phyloP scores from a whole-genome alignment of 2,329 filamentous ascomycete genomes.

The Ascocoryne sarcoides region DNA sequence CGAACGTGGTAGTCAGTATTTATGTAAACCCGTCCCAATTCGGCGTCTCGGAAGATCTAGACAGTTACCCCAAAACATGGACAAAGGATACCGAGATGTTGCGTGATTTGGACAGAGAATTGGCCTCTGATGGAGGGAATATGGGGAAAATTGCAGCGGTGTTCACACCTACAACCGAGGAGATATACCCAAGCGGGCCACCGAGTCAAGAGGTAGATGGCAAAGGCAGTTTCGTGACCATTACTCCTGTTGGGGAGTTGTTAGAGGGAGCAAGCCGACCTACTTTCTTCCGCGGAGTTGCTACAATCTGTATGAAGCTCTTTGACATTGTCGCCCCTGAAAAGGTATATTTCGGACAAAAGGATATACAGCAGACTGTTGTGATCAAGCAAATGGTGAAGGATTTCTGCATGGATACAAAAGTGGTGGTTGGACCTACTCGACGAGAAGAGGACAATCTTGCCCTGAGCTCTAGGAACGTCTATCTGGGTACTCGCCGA shows the following conservation, averaged over 20 bases:
- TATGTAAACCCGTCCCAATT: constrained; percentile 98
- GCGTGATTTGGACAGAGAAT: constrained; percentile 57
- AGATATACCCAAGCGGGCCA: constrained; percentile 77
- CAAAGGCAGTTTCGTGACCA: constrained; percentile 80
- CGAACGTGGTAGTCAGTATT: constrained; percentile 80
- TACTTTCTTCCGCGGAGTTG: constrained; percentile 93
- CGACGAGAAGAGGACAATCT: constrained; percentile 71
- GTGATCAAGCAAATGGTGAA: constrained; percentile 78
- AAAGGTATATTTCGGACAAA: constrained; percentile 88
- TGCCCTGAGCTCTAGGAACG: constrained; percentile 86
- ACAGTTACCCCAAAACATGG: constrained; percentile 87
- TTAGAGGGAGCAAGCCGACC: constrained; percentile 81
- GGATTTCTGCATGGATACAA: constrained; percentile 74
- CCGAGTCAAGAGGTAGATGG: constrained; percentile 65
- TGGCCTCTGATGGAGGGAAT: constrained; percentile 49
- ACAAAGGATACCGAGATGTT: constrained; percentile 63
- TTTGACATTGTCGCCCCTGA: constrained; percentile 77
- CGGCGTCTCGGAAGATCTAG: constrained; percentile 77
- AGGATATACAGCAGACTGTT: constrained; percentile 94
- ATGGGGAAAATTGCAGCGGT: constrained; percentile 69
- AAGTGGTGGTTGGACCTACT: constrained; percentile 68
- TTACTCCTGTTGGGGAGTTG: constrained; percentile 73
- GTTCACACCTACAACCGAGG: constrained; percentile 72
- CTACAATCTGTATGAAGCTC: constrained; percentile 91
- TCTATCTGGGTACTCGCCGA: constrained; percentile 74